Evolutionary conservation across 73 alveolate genomes (phyloP).

Genomic region (Tetrahymena borealis): DNA sequence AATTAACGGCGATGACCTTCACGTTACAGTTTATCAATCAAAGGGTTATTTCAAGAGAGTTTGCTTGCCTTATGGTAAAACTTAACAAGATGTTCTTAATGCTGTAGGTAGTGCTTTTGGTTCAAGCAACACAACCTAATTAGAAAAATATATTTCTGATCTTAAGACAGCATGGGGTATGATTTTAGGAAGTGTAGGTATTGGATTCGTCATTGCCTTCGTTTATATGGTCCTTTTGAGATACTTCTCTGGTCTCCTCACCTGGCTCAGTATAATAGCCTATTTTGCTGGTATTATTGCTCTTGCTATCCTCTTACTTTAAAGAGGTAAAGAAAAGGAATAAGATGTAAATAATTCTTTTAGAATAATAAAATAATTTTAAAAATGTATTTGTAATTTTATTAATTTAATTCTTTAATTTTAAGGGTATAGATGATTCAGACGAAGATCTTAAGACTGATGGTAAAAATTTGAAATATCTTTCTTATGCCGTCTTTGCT

Average conservation of each 20-base stretch:
- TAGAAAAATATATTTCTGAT: constrained; percentile 48
- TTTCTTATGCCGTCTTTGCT: constrained; percentile 6
- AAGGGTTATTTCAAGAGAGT: not conserved
- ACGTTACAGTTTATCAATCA: not conserved
- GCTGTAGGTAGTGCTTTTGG: not conserved
- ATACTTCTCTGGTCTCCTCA: constrained; percentile 20
- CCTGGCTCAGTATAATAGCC: constrained; percentile 14
- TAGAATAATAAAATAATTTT: too few relatives aligned
- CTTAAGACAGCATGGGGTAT: constrained; percentile 52
- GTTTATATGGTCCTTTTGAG: constrained; percentile 33
- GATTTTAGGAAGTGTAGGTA: constrained; percentile 34
- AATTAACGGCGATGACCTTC: not conserved
- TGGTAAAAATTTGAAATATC: constrained; percentile 13
- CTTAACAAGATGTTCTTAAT: not conserved
- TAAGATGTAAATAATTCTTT: too few relatives aligned
- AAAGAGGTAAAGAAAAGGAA: not conserved
- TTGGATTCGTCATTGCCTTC: constrained; percentile 13
- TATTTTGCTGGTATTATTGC: constrained; percentile 15
- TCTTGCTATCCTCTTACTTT: not conserved
- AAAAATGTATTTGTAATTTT: too few relatives aligned
- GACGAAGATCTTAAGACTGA: too few relatives aligned
- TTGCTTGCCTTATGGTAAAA: not conserved
- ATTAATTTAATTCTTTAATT: too few relatives aligned
- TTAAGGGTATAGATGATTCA: too few relatives aligned
- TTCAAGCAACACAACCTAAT: not conserved